Base-by-base conservation (phyloP, 345 rosid species). In the Acer saccharum region DNA sequence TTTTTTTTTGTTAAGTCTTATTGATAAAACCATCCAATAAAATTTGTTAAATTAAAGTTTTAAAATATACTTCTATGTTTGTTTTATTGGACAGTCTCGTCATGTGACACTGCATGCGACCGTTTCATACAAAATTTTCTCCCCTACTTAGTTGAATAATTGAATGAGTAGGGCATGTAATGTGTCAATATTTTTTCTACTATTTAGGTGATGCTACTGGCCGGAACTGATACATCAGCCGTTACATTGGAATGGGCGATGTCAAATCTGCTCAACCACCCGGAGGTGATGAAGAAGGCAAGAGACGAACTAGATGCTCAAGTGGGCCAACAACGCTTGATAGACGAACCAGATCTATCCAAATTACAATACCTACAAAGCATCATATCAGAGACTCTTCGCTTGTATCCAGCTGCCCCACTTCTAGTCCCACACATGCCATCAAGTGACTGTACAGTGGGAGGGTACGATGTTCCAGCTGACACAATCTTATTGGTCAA, bases 201-300 rank as follows among this genome's bases (percentile, higher is more conserved):
- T 4, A 35, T 35, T 35, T 5, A 35, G 39, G 39, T 35, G 87
- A 82, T 66, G 77, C 14, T 90, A 66, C 14, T 83, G 2, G 94
- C 89, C 0, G 91, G 93, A 18, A 85, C 91, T 0, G 88, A 89
- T 18, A 85, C 92, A 0, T 17, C 86, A 3, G 79, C 90, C 1
- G 75, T 88, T 29, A 87, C 93, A 4, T 16, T 91, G 29, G 90
- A 88, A 81, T 89, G 95, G 95, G 90, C 90, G 8, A 81, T 91
- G 88, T 50, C 92, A 0, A 81, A 63, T 63, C 48, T 89, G 6
- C 63, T 83, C 20, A 89, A 79, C 60, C 71, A 81, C 8, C 90
- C 91, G 3, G 44, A 35, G 1, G 76, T 68, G 2, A 23, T 88
- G 52, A 72, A 32, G 11, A 89, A 89, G 67, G 90, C 84, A 0